Evolutionary conservation across 2,329 filamentous ascomycete genomes (phyloP).

Genomic region (Beauveria rudraprayagi): DNA sequence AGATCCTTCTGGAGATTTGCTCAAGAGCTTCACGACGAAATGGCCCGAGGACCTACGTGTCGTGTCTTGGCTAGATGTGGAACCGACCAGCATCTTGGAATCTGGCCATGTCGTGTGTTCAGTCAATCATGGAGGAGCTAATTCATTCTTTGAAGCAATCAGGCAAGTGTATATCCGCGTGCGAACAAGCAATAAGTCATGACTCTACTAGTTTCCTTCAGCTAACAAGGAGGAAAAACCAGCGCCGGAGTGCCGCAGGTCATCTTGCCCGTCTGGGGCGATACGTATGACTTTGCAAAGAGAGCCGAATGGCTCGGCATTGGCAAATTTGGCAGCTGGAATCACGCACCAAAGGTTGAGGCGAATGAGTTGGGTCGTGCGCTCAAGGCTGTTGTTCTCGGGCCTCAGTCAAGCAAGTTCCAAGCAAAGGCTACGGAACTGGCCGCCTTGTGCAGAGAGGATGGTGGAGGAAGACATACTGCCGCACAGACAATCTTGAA

Average conservation of each 20-base stretch:
- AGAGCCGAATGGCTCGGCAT: conserved; percentile 33
- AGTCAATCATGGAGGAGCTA: conserved; percentile 33
- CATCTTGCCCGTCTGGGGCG: conserved; percentile 35
- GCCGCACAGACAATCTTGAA: neutral
- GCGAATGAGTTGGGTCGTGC: neutral
- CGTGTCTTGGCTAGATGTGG: conserved; percentile 22
- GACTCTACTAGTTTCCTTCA: neutral
- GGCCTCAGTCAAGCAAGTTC: neutral
- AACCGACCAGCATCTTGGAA: conserved; percentile 26
- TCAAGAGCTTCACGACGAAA: conserved; percentile 13
- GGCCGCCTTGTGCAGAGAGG: neutral
- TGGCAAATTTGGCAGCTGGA: conserved; percentile 28
- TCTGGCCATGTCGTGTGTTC: conserved; percentile 26
- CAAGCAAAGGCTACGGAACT: neutral
- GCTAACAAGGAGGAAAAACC: neutral
- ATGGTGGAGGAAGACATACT: neutral
- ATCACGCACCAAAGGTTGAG: conserved; percentile 2
- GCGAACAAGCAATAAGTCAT: neutral
- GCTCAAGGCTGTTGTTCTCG: neutral
- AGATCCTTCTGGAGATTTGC: conserved; percentile 14
- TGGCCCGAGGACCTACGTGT: conserved; percentile 17
- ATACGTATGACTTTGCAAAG: conserved; percentile 35
- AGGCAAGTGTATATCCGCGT: conserved; percentile 21
- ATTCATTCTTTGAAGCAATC: conserved; percentile 36
- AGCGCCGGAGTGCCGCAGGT: conserved; percentile 36